Conservation (phyloP, 164 flowering plant genomes). For the grape (Vitis vinifera) region DNA sequence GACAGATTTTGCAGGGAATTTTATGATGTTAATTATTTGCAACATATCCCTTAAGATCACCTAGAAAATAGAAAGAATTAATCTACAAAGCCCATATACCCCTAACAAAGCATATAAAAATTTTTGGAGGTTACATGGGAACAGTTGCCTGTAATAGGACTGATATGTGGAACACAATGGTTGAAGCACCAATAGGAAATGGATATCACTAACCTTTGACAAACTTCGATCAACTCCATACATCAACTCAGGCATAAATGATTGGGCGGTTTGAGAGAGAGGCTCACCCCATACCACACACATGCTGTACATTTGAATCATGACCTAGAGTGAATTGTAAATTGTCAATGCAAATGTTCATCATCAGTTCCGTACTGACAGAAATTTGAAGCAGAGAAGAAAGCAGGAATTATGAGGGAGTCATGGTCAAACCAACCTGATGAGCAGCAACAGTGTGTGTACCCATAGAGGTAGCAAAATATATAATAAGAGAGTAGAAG, state of each 20-base stretch:
- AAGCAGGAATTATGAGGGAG: not conserved
- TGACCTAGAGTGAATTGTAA: slow-evolving; percentile 48
- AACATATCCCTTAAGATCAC: too few relatives aligned
- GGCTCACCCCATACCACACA: slow-evolving; percentile 95
- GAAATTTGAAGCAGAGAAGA: not conserved
- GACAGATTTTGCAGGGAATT: too few relatives aligned
- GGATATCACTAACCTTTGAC: slow-evolving; percentile 53
- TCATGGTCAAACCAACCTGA: slow-evolving; percentile 49
- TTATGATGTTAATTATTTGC: too few relatives aligned
- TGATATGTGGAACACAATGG: too few relatives aligned
- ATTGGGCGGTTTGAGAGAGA: slow-evolving; percentile 96
- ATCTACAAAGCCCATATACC: not conserved
- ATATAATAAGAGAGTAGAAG: slow-evolving; percentile 72
- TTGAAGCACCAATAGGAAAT: not conserved
- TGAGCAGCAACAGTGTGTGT: slow-evolving; percentile 70
- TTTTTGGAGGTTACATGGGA: too few relatives aligned
- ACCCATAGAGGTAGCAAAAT: slow-evolving; percentile 88
- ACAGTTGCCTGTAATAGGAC: too few relatives aligned
- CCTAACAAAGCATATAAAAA: too few relatives aligned
- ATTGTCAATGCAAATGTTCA: not conserved
- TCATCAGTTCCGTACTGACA: not conserved
- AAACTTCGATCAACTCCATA: slow-evolving; percentile 70
- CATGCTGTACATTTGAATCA: slow-evolving; percentile 73
- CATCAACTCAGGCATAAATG: slow-evolving; percentile 95
- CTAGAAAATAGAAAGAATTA: not conserved